phyloP scores from a whole-genome alignment of 352 stramenopile genomes.

The Phytophthora sansomeana region DNA sequence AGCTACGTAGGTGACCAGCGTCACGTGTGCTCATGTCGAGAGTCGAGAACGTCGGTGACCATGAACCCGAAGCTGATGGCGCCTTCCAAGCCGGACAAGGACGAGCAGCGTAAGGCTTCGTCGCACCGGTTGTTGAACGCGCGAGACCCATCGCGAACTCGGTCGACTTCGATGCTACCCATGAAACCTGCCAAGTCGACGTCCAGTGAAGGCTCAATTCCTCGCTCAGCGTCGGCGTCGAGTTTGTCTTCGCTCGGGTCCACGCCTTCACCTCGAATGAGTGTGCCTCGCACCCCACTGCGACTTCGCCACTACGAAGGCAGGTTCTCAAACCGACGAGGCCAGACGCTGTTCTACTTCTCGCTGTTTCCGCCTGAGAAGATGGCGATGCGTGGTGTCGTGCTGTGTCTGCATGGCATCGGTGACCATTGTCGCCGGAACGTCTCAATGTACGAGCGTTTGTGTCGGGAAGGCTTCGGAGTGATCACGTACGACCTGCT shows the following conservation, averaged over 20 bases:
- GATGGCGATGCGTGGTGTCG: conserved; percentile 47
- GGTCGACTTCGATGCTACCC: conserved; percentile 22
- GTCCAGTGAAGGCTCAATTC: conserved; percentile 14
- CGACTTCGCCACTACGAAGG: conserved; percentile 51
- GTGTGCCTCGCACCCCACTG: conserved; percentile 21
- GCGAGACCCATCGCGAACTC: conserved; percentile 13
- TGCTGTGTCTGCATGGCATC: conserved; percentile 64
- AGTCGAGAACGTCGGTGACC: conserved; percentile 17
- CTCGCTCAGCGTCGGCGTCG: conserved; percentile 27
- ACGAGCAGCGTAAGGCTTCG: conserved; percentile 12
- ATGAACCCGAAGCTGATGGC: conserved; percentile 28
- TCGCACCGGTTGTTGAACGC: conserved; percentile 13
- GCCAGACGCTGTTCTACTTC: conserved; percentile 57
- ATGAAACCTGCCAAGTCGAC: conserved; percentile 12
- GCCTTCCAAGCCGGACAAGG: conserved; percentile 9
- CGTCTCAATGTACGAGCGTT: conserved; percentile 50
- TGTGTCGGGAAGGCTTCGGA: conserved; percentile 53
- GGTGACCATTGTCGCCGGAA: conserved; percentile 61
- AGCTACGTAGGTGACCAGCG: conserved; percentile 11
- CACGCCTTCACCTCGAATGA: conserved; percentile 12
- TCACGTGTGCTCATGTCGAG: conserved; percentile 22
- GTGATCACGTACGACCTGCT: conserved; percentile 66
- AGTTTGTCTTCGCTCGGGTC: conserved; percentile 31
- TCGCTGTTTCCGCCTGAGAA: conserved; percentile 47
- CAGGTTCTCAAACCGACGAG: conserved; percentile 48